Conservation (phyloP, 441 rosid species). For the Aleurites moluccanus region DNA sequence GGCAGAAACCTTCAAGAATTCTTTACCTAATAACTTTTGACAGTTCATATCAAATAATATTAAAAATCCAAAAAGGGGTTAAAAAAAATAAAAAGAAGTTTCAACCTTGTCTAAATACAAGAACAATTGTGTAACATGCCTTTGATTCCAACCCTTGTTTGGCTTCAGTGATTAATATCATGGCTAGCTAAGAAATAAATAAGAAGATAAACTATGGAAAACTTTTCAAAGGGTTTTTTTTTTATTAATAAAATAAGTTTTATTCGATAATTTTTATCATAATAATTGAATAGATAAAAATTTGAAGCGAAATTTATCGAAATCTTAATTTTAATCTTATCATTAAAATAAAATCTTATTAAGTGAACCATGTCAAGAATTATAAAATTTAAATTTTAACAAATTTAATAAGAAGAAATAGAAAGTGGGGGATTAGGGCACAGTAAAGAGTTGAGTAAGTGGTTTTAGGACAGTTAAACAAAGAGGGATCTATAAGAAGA, state of each 20-base stretch:
- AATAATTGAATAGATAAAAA: too few species aligned
- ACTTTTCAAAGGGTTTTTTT: background rate
- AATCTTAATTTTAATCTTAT: too few species aligned
- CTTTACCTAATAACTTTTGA: conserved; percentile 24
- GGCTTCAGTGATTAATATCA: conserved; percentile 1
- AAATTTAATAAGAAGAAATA: too few species aligned
- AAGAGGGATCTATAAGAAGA: background rate
- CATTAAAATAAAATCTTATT: too few species aligned
- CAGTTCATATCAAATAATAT: conserved; percentile 37
- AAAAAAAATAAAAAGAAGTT: background rate
- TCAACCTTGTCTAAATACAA: conserved; percentile 29
- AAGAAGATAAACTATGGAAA: background rate
- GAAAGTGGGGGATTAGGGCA: background rate
- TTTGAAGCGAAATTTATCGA: too few species aligned
- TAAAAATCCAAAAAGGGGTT: background rate
- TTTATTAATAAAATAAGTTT: too few species aligned
- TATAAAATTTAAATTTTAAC: too few species aligned
- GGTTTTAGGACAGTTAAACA: background rate
- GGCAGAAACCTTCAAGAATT: conserved; percentile 26
- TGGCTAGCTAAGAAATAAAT: background rate
- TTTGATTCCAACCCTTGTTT: conserved; percentile 23
- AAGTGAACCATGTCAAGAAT: too few species aligned
- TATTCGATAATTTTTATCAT: too few species aligned
- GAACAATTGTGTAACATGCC: conserved; percentile 22
- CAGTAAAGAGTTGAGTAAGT: background rate